Base-by-base conservation (phyloP, 2,329 filamentous ascomycete genomes). In the Stromatinia cepivora region DNA sequence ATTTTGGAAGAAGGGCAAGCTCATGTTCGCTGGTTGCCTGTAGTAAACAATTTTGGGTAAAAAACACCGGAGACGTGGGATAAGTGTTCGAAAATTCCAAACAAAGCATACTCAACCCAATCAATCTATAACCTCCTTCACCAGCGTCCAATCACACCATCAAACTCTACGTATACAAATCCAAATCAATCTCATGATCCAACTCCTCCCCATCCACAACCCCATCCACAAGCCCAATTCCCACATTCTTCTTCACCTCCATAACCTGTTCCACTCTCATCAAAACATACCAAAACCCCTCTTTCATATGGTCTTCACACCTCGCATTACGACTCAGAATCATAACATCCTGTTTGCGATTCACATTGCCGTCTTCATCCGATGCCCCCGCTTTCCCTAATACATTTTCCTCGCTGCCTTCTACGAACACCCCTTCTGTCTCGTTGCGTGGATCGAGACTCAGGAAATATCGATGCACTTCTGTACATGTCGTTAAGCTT, bases 301-400 rank as follows among this genome's bases (percentile, higher is more conserved):
- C 61, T 42, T 64, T 64, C 61, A 64, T 53, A 64, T 68, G 66
- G 1, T 64, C 20, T 7, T 42, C 36, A 56, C 66, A 68, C 15
- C 58, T 68, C 48, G 48, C 66, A 56, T 68, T 68, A 28, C 66
- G 57, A 46, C 58, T 68, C 28, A 68, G 56, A 17, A 68, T 68
- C 66, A 68, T 68, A 8, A 68, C 66, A 54, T 68, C 66, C 28
- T 68, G 66, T 10, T 20, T 63, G 13, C 66, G 45, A 22, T 39
- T 50, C 48, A 28, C 34, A 11, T n/a, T 15, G 4, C 48, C 46
- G 4, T 53, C 48, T 5, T 46, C 36, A 25, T 34, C 48, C 48
- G 48, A 45, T 0, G 58, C 66, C 10, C 66, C 66, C 0, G 66
- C 66, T 17, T 64, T 68, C 7, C 34, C 22, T 0, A 68, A 22